Evolutionary conservation across 805 yeast genomes (phyloP), one percentile per base, ranked within the genome.

Genomic region (Saturnispora mendoncae): DNA sequence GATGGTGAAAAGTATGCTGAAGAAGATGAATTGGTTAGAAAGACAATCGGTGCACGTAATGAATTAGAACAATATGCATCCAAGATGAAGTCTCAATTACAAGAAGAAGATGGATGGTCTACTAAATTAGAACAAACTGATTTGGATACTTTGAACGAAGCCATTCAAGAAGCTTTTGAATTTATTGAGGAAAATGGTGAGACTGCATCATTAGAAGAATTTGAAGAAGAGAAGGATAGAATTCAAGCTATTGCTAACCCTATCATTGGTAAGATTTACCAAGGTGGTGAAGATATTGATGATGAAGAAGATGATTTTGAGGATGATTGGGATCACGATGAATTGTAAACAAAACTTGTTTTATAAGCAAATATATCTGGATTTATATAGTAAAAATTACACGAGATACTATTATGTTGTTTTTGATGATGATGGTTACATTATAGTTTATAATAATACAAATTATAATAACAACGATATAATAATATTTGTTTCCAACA

Each of bases 1-100:
- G 97, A 90, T 61, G 97, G 97, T 54, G 97, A 87, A 67, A 82
- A 84, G 69, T 90, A 69, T 57, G 95, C 94, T 51, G 86, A 84
- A 55, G 94, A 87, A 66, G 97, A 90, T 67, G 80, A 79, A 53
- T 79, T 75, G 54, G 72, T 85, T 46, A 83, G 88, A 60, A 76
- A 76, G 47, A 84, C 84, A 73, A 80, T 90, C 55, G 94, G 83
- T 69, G 78, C 94, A 48, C 84, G 86, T 72, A 88, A 86, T 68
- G 69, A 73, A 35, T 74, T 88, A 51, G 97, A 88, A 69, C 84
- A 86, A 65, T 87, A 85, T 61, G 90, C 94, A 47, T 84, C 81
- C 62, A 72, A 79, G 28, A 72, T 88, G 61, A 82, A 79, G 71
- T 82, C 78, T 66, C 81, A 84, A 48, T 47, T 61, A 9, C 51